Percentiles rank a stretch among this genome's conserved stretches.
Conservation (phyloP, 768 basidiomycete genomes). For the Imleria badia region DNA sequence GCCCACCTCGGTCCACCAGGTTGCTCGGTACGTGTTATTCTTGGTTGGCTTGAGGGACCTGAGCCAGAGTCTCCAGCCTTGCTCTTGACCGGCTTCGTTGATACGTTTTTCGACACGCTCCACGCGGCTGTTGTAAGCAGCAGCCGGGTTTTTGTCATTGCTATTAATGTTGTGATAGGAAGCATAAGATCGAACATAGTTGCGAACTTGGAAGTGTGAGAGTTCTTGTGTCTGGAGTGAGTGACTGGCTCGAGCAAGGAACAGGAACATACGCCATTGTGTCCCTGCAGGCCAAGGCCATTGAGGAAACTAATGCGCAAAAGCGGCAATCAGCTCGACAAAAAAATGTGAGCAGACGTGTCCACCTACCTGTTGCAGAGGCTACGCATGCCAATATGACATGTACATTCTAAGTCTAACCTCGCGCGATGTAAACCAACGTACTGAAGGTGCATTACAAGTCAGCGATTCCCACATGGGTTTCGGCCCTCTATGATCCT, state of each 20-base stretch:
- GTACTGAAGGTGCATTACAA: conserved; percentile 1
- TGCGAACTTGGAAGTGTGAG: conserved; percentile 31
- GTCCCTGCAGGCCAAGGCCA: conserved; percentile 9
- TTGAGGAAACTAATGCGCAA: not conserved
- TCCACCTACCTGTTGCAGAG: not conserved
- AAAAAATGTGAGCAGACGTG: not conserved
- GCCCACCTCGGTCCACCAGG: no score
- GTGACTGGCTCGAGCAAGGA: not conserved
- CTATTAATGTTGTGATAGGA: not conserved
- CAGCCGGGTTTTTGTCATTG: conserved; percentile 39
- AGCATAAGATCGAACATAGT: conserved; percentile 12
- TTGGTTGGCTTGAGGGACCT: conserved; percentile 24
- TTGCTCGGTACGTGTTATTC: conserved; percentile 26
- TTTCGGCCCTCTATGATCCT: no score
- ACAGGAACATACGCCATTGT: not conserved
- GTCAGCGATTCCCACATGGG: conserved; percentile 8
- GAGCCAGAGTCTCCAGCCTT: no score
- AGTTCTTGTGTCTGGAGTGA: conserved; percentile 19
- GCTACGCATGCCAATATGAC: not conserved
- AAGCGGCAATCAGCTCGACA: not conserved
- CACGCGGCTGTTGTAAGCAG: conserved; percentile 47
- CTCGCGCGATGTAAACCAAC: not conserved
- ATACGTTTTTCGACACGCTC: conserved; percentile 41
- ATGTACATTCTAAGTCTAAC: not conserved
- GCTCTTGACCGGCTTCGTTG: no score